Base-by-base conservation (phyloP, 495 filamentous ascomycete species). In the Xylaria longipes region DNA sequence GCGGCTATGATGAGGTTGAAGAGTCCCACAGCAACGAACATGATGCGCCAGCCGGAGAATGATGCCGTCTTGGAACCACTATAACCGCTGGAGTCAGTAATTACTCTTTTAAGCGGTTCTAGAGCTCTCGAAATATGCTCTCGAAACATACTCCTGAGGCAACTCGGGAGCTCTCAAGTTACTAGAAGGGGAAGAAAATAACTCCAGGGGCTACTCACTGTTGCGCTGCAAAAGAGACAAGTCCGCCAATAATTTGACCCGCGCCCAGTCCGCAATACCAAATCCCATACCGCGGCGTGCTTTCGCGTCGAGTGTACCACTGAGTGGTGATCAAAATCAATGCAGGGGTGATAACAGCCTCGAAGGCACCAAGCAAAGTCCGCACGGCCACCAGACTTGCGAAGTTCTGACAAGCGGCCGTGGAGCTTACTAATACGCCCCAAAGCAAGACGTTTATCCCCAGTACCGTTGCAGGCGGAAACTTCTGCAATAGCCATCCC, bases 291-390 rank as follows among this genome's bases (percentile, higher is more conserved):
- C 90, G 85, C 0, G 88, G 87, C 3, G 87, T 86, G 52, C 87
- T 84, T 74, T 91, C 89, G 0, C 84, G 84, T 58, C 88, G 87
- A 17, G 88, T 92, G 74, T 92, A 92, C 88, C 88, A 92, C 72
- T 78, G 77, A 73, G 80, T 79, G 65, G 78, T 83, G 71, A 88
- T 84, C 35, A 88, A 80, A 58, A 89, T 88, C 46, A 91, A 78
- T 2, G 83, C 86, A 17, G 90, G 90, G 56, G 84, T 85, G 66
- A 91, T 88, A 35, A 87, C 86, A 22, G 90, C 88, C 81, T 91
- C 90, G 69, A 91, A 87, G 68, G 89, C 82, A 12, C 90, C 90
- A 0, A 91, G 77, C 61, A 91, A 84, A 60, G 89, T 79, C 8
- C 90, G 83, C 9, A 87, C 64, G 29, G 64, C 64, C 27, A 54